Evolutionary conservation across 352 stramenopile genomes (phyloP).

Genomic region (Phytophthora foliorum): DNA sequence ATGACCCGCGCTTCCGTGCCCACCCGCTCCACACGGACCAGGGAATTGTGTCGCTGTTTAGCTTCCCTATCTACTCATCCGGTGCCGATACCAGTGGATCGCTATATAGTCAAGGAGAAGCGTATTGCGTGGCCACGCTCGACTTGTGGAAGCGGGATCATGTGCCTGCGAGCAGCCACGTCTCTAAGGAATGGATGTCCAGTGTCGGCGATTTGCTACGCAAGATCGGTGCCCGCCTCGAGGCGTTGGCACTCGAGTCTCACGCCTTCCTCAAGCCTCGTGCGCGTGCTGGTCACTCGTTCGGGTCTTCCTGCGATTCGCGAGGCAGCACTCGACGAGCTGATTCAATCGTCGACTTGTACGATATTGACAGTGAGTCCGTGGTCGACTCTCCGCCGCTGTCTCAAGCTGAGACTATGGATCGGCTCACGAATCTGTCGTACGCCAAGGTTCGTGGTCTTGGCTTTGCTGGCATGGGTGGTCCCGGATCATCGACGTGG

Average conservation of each 20-base stretch:
- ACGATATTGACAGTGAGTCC: constrained; percentile 64
- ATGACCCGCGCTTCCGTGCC: constrained; percentile 71
- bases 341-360: constrained; percentile 68
- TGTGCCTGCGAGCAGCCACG: constrained; percentile 62
- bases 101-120: constrained; percentile 9
- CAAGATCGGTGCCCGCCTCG: constrained; percentile 56
- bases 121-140: constrained; percentile 71
- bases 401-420: constrained; percentile 47
- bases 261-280: constrained; percentile 53
- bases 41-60: constrained; percentile 68
- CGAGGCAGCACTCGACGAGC: constrained; percentile 63
- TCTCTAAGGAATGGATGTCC: constrained; percentile 70
- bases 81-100: constrained; percentile 25
- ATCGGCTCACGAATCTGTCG: constrained; percentile 45
- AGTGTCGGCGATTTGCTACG: constrained; percentile 44
- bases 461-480: constrained; percentile 35
- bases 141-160: constrained; percentile 73
- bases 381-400: constrained; percentile 44
- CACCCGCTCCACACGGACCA: constrained; percentile 77
- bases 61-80: constrained; percentile 71
- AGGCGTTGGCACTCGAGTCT: constrained; percentile 57
- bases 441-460: constrained; percentile 53
- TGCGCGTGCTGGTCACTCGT: constrained; percentile 53
- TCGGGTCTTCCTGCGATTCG: constrained; percentile 69
- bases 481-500: constrained; percentile 43